Evolutionary conservation across 305 asterid genomes (phyloP).

Genomic region (Fraxinus angustifolia): DNA sequence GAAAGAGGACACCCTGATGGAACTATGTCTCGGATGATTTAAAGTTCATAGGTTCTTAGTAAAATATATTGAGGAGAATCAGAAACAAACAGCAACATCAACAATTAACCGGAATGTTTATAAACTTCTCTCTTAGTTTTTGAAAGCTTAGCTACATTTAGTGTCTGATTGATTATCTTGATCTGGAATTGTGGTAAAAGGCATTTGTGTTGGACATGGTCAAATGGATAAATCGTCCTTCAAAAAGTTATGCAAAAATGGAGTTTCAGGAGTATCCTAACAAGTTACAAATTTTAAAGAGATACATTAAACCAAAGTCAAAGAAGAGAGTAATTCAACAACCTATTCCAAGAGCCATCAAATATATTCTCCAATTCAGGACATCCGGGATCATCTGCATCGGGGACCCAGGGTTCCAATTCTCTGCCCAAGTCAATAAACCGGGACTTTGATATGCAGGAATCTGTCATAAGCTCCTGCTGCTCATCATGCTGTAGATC

Average conservation of each 20-base stretch:
- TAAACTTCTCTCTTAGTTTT: constrained; percentile 7
- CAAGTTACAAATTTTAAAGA: not conserved
- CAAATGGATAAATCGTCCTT: not conserved
- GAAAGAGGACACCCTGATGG: constrained; percentile 4
- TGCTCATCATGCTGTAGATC: constrained; percentile 64
- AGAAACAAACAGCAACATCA: not conserved
- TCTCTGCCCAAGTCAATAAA: constrained; percentile 67
- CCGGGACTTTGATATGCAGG: constrained; percentile 74
- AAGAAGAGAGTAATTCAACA: constrained; percentile 19
- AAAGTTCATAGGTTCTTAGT: constrained; percentile 1
- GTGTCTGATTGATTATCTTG: not conserved
- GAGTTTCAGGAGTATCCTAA: not conserved
- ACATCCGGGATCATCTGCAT: constrained; percentile 60
- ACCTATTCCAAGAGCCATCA: constrained; percentile 88
- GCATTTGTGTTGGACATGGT: not conserved
- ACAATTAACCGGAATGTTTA: not conserved
- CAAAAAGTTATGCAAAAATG: constrained; percentile 2
- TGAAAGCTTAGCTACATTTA: not conserved
- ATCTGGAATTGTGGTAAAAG: not conserved
- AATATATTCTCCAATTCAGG: constrained; percentile 79
- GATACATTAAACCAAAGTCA: constrained; percentile 15
- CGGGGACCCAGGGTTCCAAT: constrained; percentile 93
- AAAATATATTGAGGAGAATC: not conserved
- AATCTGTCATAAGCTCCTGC: constrained; percentile 83
- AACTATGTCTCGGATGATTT: constrained; percentile 14